phyloP scores from a whole-genome alignment of 495 filamentous ascomycete genomes.

The Opeltia flavorubescens region DNA sequence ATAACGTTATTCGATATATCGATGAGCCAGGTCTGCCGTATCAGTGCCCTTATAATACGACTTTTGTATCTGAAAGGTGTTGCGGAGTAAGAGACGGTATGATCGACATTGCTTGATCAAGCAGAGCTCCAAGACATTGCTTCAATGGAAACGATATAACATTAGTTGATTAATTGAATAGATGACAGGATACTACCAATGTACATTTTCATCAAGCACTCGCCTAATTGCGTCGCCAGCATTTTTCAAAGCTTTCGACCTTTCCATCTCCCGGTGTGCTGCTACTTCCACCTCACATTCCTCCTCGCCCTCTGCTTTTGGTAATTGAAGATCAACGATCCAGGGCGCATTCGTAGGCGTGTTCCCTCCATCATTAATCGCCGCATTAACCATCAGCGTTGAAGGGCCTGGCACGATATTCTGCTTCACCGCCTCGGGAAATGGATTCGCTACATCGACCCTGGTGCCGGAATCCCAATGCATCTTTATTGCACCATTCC shows the following conservation, averaged over 20 bases:
- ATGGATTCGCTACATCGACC: not conserved
- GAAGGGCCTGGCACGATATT: not conserved
- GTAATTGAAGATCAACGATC: constrained; percentile 7
- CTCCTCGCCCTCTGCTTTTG: not conserved
- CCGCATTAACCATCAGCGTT: constrained; percentile 18
- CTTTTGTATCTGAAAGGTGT: constrained; percentile 1
- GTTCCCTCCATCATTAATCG: constrained; percentile 10
- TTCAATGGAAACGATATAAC: no score
- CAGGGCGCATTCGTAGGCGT: constrained; percentile 8
- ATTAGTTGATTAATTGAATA: no score
- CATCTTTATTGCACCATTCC: constrained; percentile 14
- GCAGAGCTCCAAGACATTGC: no score
- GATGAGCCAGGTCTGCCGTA: constrained; percentile 1
- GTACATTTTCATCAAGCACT: no score
- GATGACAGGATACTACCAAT: no score
- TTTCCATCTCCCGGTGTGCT: no score
- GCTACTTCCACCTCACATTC: no score
- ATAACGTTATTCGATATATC: not conserved
- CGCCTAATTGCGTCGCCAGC: no score
- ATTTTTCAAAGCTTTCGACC: no score
- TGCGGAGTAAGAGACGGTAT: constrained; percentile 2
- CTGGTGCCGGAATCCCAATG: constrained; percentile 2
- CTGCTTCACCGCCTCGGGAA: not conserved
- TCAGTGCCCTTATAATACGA: constrained; percentile 5
- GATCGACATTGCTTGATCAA: not conserved